A percentile compares a stretch with the other conserved stretches of the same genome.
Evolutionary conservation across 2,329 filamentous ascomycete genomes (phyloP).

Genomic region (Colletotrichum eleusines): DNA sequence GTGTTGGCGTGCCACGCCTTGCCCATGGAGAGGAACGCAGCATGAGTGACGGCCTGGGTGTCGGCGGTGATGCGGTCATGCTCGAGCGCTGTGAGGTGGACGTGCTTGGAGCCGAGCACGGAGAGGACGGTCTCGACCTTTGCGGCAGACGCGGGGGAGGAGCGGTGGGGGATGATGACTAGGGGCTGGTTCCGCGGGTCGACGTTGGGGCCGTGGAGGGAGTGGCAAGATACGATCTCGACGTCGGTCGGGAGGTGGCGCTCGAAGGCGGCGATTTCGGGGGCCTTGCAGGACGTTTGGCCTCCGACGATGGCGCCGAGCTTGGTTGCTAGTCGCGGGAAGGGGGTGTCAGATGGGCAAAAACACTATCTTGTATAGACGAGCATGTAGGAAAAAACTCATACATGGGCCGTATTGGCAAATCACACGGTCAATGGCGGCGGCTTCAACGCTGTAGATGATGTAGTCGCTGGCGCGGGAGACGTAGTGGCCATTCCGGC

Average conservation of each 20-base stretch:
- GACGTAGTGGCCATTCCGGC: conserved; percentile 94
- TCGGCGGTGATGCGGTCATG: conserved; percentile 98
- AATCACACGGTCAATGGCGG: conserved; percentile 88
- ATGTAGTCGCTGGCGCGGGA: conserved; percentile 98
- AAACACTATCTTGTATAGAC: background rate
- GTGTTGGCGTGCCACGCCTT: conserved; percentile 96
- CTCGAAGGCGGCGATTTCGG: conserved; percentile 94
- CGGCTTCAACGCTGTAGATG: conserved; percentile 98
- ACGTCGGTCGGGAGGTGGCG: conserved; percentile 88
- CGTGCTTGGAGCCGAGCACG: conserved; percentile 87
- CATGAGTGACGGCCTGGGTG: conserved; percentile 97
- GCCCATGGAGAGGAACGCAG: conserved; percentile 96
- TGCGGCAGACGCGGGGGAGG: conserved; percentile 78
- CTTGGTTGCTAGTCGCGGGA: conserved; percentile 79
- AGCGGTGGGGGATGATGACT: conserved; percentile 93
- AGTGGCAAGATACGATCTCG: conserved; percentile 95
- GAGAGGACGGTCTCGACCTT: conserved; percentile 86
- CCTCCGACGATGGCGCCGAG: conserved; percentile 95
- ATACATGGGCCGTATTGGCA: conserved; percentile 92
- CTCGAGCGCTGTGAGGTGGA: conserved; percentile 86
- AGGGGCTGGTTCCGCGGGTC: conserved; percentile 91
- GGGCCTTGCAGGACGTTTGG: conserved; percentile 97
- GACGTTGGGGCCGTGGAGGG: conserved; percentile 91
- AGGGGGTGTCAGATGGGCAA: conserved; percentile 19
- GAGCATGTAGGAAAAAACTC: conserved; percentile 41